These are phyloP conservation scores for Aureobasidium musti DNA, from an alignment of 2,329 filamentous ascomycete species.

Conservation along the genomic window DNA sequence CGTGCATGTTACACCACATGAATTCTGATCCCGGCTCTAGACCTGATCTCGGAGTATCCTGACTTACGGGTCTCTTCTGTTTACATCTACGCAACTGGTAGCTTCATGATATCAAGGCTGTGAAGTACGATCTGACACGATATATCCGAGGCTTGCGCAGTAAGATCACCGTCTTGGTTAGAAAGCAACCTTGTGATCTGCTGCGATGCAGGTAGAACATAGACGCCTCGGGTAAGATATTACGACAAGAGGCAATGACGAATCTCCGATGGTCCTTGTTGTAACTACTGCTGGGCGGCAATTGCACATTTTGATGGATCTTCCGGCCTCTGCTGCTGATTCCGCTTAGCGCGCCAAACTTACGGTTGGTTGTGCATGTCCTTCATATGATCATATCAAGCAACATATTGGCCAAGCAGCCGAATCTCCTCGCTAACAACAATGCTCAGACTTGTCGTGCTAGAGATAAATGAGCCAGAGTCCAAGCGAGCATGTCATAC, in stretches of 20 bases:
- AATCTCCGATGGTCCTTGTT: background rate
- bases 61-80: background rate
- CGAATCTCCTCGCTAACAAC: slow-evolving; percentile 5
- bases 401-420: background rate
- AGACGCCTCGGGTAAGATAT: background rate
- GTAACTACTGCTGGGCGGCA: background rate
- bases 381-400: background rate
- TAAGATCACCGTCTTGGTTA: too few relatives aligned
- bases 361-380: background rate
- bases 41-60: background rate
- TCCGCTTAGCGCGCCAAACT: slow-evolving; percentile 1
- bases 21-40: background rate
- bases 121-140: background rate
- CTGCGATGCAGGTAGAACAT: background rate
- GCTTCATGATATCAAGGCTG: background rate
- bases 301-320: background rate
- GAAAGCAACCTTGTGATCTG: background rate
- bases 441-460: background rate
- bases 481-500: background rate
- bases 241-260: background rate
- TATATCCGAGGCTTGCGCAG: background rate
- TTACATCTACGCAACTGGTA: too few relatives aligned
- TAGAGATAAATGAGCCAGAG: background rate
- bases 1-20: background rate
- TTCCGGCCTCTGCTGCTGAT: background rate